These are phyloP conservation scores for Dryadomyces quercivorus DNA, from an alignment of 2,329 filamentous ascomycete species.

Conservation along the genomic window DNA sequence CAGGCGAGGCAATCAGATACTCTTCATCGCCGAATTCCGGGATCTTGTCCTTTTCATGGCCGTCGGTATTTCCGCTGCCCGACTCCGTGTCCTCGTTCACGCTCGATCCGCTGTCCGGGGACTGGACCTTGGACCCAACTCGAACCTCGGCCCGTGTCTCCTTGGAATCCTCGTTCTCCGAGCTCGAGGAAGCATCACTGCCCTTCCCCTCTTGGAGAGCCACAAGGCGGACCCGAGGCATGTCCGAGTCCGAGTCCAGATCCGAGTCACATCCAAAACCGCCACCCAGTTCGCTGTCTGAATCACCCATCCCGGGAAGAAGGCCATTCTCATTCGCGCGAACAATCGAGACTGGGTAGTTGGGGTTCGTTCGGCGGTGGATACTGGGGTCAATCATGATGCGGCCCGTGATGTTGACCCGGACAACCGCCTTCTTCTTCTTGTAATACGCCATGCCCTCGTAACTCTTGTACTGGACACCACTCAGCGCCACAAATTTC, in stretches of 20 bases:
- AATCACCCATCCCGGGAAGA: slow-evolving; percentile 30
- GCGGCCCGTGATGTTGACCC: slow-evolving; percentile 75
- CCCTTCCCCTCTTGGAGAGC: slow-evolving; percentile 4
- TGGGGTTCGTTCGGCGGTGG: slow-evolving; percentile 75
- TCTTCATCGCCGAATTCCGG: slow-evolving; percentile 68
- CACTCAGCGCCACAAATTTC: slow-evolving; percentile 69
- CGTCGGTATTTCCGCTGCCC: slow-evolving; percentile 11
- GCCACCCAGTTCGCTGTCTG: slow-evolving; percentile 24
- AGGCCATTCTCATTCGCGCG: slow-evolving; percentile 58
- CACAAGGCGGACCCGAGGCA: slow-evolving; percentile 23
- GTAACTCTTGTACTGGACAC: slow-evolving; percentile 72
- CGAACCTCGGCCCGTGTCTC: slow-evolving; percentile 14
- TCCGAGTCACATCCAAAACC: slow-evolving; percentile 13
- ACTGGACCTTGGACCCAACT: slow-evolving; percentile 17
- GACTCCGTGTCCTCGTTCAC: not conserved
- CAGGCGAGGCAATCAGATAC: slow-evolving; percentile 69
- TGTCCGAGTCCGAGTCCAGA: slow-evolving; percentile 22
- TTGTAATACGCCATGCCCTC: slow-evolving; percentile 79
- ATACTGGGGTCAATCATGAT: slow-evolving; percentile 80
- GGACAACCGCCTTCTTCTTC: slow-evolving; percentile 61
- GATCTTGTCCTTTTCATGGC: slow-evolving; percentile 18
- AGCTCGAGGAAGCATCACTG: not conserved
- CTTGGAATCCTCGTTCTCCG: not conserved
- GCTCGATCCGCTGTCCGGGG: not conserved
- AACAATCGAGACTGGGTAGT: slow-evolving; percentile 67